These are phyloP conservation scores for Metschnikowia bowlesiae DNA, from an alignment of 805 yeast genomes.

Conservation along the genomic window DNA sequence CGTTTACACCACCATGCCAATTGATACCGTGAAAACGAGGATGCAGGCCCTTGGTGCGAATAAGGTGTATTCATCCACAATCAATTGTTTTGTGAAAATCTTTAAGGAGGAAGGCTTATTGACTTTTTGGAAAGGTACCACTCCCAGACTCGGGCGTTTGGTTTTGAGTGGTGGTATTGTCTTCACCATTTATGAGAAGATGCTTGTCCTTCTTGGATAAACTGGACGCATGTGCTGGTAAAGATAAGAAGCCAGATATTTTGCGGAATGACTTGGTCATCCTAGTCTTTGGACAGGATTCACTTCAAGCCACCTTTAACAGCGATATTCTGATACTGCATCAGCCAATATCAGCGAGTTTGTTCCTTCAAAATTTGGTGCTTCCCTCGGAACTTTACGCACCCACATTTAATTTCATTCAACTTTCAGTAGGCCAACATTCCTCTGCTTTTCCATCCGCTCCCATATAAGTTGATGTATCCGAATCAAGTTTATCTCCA, in stretches of 20 bases:
- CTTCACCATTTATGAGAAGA: constrained; percentile 91
- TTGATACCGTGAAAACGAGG: constrained; percentile 92
- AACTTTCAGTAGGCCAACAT: too few relatives aligned
- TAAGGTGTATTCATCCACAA: constrained; percentile 63
- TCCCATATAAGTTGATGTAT: too few relatives aligned
- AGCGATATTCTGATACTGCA: too few relatives aligned
- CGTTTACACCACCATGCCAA: constrained; percentile 91
- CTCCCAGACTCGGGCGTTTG: constrained; percentile 91
- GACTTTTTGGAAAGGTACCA: constrained; percentile 97
- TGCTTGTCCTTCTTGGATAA: constrained; percentile 55
- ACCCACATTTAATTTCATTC: too few relatives aligned
- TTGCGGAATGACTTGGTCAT: neutral
- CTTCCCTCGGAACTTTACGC: too few relatives aligned
- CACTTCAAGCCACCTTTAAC: neutral
- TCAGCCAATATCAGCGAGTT: too few relatives aligned
- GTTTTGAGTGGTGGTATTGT: constrained; percentile 95
- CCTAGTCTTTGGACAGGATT: neutral
- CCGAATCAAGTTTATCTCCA: too few relatives aligned
- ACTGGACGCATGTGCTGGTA: neutral
- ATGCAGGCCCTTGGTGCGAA: constrained; percentile 90
- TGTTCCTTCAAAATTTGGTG: too few relatives aligned
- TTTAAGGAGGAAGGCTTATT: constrained; percentile 82
- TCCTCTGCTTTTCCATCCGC: too few relatives aligned
- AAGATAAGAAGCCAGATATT: neutral
- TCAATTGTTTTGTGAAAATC: constrained; percentile 76